Base-by-base conservation (phyloP, 2,329 filamentous ascomycete species). In the Lasiodiplodia citricola region DNA sequence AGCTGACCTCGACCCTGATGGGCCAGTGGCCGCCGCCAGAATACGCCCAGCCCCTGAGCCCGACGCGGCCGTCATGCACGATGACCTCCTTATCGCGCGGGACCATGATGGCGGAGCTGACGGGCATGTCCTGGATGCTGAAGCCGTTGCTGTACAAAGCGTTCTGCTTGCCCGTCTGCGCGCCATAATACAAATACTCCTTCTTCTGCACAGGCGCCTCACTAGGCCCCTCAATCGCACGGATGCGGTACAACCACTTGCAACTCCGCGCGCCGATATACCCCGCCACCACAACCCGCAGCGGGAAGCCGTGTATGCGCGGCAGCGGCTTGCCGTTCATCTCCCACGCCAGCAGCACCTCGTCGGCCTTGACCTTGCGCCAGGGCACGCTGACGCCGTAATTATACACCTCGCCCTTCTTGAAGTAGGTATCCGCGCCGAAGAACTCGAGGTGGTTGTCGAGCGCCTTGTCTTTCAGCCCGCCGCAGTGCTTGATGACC, bases 341-440 rank as follows among this genome's bases (percentile, higher is more conserved):
- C 73, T 91, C 87, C 88, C 89, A 92, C 0, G 87, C 87, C 0
- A 92, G 82, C 62, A 92, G 81, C 0, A 92, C 90, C 73, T 92
- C 88, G 71, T 90, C 86, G 10, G 83, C 79, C 71, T 88, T 90
- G 57, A 91, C 89, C 77, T 92, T 92, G 7, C 85, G 84, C 81
- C 85, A 90, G 0, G 91, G 90, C 0, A 92, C 88, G 16, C 84
- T 87, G 58, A 92, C 88, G 23, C 86, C 82, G 72, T 92, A 93
- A 76, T 92, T 92, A 80, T 86, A 87, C 0, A 86, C 83, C 55
- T 90, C 80, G 18, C 85, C 83, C 62, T 88, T 87, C 76, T 92
- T 92, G 82, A 92, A 90, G 74, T 93, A 92, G 0, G 89, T 91
- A 68, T 93, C 91, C 0, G 88, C 90, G 0, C 91, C 91, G 68